Evolutionary conservation across 352 stramenopile species (phyloP).

Genomic region (Phytophthora cryptogea): DNA sequence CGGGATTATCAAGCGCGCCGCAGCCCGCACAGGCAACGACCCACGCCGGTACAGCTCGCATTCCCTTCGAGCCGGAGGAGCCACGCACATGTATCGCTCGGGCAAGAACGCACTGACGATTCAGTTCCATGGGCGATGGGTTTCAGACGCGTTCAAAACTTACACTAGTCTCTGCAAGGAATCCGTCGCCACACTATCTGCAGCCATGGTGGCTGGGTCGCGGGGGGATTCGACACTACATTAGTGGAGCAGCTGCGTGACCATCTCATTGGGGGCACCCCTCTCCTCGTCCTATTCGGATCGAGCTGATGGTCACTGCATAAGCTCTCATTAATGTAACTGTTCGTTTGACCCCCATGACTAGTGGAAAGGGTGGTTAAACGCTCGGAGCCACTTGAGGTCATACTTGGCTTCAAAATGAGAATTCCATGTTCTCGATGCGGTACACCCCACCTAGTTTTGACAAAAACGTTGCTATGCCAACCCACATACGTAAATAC

Average conservation of each 20-base stretch:
- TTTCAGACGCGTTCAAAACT: conserved; percentile 9
- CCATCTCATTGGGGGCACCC: conserved; percentile 5
- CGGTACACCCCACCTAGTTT: too few relatives aligned
- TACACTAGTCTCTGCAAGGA: conserved; percentile 15
- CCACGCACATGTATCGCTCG: neutral
- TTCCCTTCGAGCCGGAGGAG: neutral
- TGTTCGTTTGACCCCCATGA: conserved; percentile 5
- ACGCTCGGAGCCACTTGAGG: too few relatives aligned
- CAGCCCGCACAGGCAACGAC: too few relatives aligned
- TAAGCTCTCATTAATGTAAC: conserved; percentile 13
- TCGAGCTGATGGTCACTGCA: conserved; percentile 11
- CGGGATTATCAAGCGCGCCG: too few relatives aligned
- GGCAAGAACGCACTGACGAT: conserved; percentile 12
- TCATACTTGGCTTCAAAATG: too few relatives aligned
- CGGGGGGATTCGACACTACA: conserved; percentile 8
- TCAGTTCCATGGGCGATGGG: conserved; percentile 12
- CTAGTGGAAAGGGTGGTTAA: conserved; percentile 8
- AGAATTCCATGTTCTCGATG: too few relatives aligned
- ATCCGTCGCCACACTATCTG: conserved; percentile 3
- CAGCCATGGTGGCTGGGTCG: conserved; percentile 2
- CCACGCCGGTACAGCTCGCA: neutral
- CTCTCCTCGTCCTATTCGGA: conserved; percentile 21
- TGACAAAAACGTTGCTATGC: too few relatives aligned
- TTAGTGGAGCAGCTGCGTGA: conserved; percentile 10
- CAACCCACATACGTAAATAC: too few relatives aligned